Evolutionary conservation across 2,329 filamentous ascomycete genomes (phyloP).

Genomic region (Dactylellina leptospora): DNA sequence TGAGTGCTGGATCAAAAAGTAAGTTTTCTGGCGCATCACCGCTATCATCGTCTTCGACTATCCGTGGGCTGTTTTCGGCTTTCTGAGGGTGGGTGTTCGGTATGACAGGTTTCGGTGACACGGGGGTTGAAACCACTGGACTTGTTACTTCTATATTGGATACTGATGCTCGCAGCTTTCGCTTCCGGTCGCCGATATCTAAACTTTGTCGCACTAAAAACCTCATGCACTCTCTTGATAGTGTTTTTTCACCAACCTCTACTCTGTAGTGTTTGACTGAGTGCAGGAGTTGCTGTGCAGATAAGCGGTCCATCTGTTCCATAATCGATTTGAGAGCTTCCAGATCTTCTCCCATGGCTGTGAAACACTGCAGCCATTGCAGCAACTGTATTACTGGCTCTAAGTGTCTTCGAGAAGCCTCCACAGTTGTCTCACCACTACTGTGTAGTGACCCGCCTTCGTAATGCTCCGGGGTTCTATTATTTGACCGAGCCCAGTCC

Average conservation of each 20-base stretch:
- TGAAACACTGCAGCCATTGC: slow-evolving; percentile 98
- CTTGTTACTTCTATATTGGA: slow-evolving; percentile 65
- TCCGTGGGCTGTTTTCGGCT: slow-evolving; percentile 57
- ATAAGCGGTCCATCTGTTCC: slow-evolving; percentile 84
- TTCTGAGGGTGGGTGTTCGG: slow-evolving; percentile 52
- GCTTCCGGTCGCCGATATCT: slow-evolving; percentile 64
- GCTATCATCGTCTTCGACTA: slow-evolving; percentile 67
- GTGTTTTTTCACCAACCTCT: slow-evolving; percentile 91
- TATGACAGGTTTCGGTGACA: slow-evolving; percentile 56
- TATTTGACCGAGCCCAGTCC: slow-evolving; percentile 94
- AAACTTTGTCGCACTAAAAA: slow-evolving; percentile 75
- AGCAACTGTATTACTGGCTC: slow-evolving; percentile 90
- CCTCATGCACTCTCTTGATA: slow-evolving; percentile 87
- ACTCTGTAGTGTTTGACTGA: slow-evolving; percentile 90
- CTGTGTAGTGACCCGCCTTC: slow-evolving; percentile 88
- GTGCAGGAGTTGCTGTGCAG: slow-evolving; percentile 87
- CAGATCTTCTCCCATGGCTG: slow-evolving; percentile 87
- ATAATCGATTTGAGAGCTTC: slow-evolving; percentile 88
- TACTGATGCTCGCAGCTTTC: slow-evolving; percentile 59
- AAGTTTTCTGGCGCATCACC: slow-evolving; percentile 77
- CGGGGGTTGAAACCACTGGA: slow-evolving; percentile 18
- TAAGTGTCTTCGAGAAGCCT: slow-evolving; percentile 82
- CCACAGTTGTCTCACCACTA: slow-evolving; percentile 85
- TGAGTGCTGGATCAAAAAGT: slow-evolving; percentile 85
- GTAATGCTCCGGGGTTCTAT: slow-evolving; percentile 92